Percentiles rank a stretch among this genome's conserved stretches.
These are phyloP conservation scores for Berberis vulgaris DNA, from an alignment of 164 flowering plant species.

Conservation along the genomic window DNA sequence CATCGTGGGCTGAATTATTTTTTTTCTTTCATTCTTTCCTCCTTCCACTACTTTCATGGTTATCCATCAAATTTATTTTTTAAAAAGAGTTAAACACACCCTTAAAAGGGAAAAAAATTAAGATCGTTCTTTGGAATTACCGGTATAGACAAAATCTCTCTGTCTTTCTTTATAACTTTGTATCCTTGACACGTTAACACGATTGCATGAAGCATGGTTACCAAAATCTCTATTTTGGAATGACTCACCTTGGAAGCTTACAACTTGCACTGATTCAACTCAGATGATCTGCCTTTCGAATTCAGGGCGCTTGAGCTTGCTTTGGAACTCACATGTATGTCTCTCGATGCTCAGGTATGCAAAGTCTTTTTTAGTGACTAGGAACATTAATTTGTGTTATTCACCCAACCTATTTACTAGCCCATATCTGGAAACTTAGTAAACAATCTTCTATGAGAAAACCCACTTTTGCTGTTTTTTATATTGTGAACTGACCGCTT, in stretches of 20 bases:
- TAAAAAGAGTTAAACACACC: too few relatives aligned
- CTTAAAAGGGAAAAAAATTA: too few relatives aligned
- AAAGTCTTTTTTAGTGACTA: background rate
- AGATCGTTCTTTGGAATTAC: too few relatives aligned
- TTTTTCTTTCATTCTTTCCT: too few relatives aligned
- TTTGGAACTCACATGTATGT: slow-evolving; percentile 78
- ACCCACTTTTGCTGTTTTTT: too few relatives aligned
- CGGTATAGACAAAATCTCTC: too few relatives aligned
- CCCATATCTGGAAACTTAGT: background rate
- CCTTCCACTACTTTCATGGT: too few relatives aligned
- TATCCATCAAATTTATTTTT: too few relatives aligned
- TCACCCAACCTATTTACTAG: background rate
- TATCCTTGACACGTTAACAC: background rate
- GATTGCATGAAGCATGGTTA: too few relatives aligned
- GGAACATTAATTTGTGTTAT: background rate
- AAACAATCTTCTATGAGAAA: too few relatives aligned
- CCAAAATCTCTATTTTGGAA: background rate
- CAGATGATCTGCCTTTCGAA: slow-evolving; percentile 96
- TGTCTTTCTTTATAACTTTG: background rate
- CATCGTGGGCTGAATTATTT: too few relatives aligned
- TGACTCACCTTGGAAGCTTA: slow-evolving; percentile 16
- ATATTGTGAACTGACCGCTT: too few relatives aligned
- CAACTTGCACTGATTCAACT: slow-evolving; percentile 22
- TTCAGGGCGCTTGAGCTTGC: slow-evolving; percentile 93
- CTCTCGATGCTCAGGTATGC: slow-evolving; percentile 86